Evolutionary conservation across 148 eudicot genomes (phyloP).

Genomic region (Cornus suecica): DNA sequence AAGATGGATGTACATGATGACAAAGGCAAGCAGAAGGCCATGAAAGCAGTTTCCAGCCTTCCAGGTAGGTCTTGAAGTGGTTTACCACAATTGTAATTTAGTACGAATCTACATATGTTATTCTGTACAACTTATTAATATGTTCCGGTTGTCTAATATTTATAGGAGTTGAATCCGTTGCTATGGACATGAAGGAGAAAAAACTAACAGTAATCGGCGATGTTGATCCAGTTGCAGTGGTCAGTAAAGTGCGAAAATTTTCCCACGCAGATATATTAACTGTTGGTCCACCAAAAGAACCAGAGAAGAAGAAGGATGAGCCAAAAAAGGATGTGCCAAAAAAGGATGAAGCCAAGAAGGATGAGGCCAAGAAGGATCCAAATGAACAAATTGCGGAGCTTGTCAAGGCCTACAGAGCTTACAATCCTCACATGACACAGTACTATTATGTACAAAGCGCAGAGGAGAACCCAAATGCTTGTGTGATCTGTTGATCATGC

Average conservation of each 20-base stretch:
- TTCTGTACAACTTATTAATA: background rate
- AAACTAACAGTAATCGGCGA: constrained; percentile 60
- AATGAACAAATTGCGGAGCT: constrained; percentile 32
- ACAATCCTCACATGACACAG: constrained; percentile 26
- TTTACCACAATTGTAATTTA: background rate
- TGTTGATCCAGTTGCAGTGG: constrained; percentile 48
- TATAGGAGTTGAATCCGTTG: constrained; percentile 62
- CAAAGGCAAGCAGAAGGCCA: constrained; percentile 44
- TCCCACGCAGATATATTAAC: constrained; percentile 44
- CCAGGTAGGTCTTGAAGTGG: constrained; percentile 24
- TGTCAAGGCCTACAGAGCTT: constrained; percentile 21
- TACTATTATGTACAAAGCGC: constrained; percentile 33
- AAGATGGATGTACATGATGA: constrained; percentile 43
- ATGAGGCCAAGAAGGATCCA: constrained; percentile 14
- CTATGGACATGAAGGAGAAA: constrained; percentile 56
- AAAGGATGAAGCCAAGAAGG: constrained; percentile 20
- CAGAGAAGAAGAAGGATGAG: constrained; percentile 34
- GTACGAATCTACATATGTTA: background rate
- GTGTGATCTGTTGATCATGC: constrained; percentile 32
- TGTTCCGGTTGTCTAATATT: too few relatives aligned
- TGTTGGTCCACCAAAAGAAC: constrained; percentile 66
- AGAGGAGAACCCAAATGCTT: constrained; percentile 58
- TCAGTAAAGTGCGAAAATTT: constrained; percentile 46
- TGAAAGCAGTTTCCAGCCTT: constrained; percentile 48
- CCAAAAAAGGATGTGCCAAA: constrained; percentile 20